A percentile compares a stretch with the other conserved stretches of the same genome.
phyloP scores from a whole-genome alignment of 129 eudicot genomes.

The Scalesia atractyloides region DNA sequence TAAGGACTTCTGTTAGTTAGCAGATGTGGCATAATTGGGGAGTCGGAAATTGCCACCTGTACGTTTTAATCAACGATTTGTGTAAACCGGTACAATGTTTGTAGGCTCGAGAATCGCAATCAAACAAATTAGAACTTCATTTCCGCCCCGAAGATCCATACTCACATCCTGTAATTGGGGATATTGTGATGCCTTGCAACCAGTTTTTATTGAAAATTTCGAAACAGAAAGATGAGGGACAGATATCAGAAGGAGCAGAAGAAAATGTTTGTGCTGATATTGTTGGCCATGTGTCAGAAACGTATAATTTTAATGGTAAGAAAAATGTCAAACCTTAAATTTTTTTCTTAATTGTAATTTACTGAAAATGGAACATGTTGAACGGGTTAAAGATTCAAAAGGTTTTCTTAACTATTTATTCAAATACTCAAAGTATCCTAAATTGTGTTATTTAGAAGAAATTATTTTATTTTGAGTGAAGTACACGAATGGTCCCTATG shows the following conservation, averaged over 20 bases:
- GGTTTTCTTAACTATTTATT: not conserved
- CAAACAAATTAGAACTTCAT: conserved; percentile 70
- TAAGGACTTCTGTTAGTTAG: conserved; percentile 20
- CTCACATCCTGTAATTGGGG: conserved; percentile 85
- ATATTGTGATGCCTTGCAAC: conserved; percentile 47
- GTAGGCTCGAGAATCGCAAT: conserved; percentile 69
- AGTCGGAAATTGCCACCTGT: not conserved
- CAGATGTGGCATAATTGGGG: not conserved
- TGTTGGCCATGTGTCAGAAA: conserved; percentile 64
- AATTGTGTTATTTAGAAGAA: not conserved
- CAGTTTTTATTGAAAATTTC: conserved; percentile 70
- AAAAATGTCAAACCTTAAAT: conserved; percentile 13
- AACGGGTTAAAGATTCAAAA: not conserved
- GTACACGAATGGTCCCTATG: too few species aligned
- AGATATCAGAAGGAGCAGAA: conserved; percentile 33
- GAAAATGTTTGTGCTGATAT: conserved; percentile 63
- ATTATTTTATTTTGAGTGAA: not conserved
- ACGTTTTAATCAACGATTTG: not conserved
- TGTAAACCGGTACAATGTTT: conserved; percentile 8
- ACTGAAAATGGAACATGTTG: not conserved
- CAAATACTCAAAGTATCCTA: not conserved
- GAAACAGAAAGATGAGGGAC: conserved; percentile 43
- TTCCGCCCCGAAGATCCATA: conserved; percentile 98
- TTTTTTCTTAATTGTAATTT: not conserved
- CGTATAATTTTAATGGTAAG: conserved; percentile 80